A percentile compares a stretch with the other conserved stretches of the same genome.
These are phyloP conservation scores for Bidens hawaiensis DNA, from an alignment of 140 eudicot genomes.

Conservation along the genomic window DNA sequence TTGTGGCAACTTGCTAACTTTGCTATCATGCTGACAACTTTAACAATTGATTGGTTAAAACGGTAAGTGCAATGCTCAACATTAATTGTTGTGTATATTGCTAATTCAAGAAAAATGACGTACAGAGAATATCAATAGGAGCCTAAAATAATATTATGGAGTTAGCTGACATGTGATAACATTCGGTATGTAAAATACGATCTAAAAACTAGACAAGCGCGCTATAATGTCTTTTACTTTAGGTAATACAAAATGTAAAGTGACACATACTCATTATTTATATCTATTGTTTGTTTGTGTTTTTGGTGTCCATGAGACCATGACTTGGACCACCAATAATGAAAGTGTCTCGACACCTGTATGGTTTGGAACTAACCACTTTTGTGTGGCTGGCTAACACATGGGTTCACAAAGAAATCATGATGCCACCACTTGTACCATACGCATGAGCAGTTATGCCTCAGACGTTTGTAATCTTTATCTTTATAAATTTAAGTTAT, in stretches of 20 bases:
- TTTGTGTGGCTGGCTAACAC: slow-evolving; percentile 4
- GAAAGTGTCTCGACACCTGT: slow-evolving; percentile 4
- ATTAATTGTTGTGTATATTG: not conserved
- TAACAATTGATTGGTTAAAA: too few species aligned
- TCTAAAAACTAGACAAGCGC: too few species aligned
- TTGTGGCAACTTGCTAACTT: too few species aligned
- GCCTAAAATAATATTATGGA: too few species aligned
- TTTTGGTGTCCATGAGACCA: not conserved
- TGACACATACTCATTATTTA: not conserved
- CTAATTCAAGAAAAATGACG: not conserved
- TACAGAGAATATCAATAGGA: too few species aligned
- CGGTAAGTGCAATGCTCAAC: too few species aligned
- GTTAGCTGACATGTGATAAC: too few species aligned
- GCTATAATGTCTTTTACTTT: too few species aligned
- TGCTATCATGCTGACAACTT: too few species aligned
- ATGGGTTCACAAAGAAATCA: not conserved
- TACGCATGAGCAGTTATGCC: not conserved
- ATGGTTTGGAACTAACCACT: slow-evolving; percentile 1
- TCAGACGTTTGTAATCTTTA: not conserved
- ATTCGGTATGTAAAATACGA: too few species aligned
- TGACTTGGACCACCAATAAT: slow-evolving; percentile 5
- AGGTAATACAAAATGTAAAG: too few species aligned
- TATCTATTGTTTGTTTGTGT: not conserved
- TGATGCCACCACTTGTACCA: not conserved
- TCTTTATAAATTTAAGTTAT: too few species aligned